Evolutionary conservation across 768 basidiomycete species (phyloP).

Genomic region (Lyophyllum decastes): DNA sequence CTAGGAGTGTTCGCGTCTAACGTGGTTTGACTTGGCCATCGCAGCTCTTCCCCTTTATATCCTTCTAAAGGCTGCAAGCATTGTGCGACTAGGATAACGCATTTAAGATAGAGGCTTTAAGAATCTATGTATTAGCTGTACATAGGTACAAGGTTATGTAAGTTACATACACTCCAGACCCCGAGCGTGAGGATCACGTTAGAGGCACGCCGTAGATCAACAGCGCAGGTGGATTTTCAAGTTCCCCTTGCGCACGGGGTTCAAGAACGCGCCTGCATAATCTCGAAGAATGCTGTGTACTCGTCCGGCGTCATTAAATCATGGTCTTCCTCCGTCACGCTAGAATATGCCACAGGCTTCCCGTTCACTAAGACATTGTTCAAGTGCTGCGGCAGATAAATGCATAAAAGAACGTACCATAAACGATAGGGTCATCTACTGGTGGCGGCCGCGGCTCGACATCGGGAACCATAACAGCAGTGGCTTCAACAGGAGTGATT

Average conservation of each 20-base stretch:
- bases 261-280: constrained; percentile 53
- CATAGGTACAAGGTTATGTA: neutral
- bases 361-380: constrained; percentile 63
- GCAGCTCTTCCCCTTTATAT: constrained; percentile 12
- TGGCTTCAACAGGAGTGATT: constrained; percentile 18
- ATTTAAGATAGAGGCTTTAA: neutral
- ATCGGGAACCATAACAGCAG: constrained; percentile 25
- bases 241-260: neutral
- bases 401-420: constrained; percentile 46
- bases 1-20: neutral
- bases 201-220: neutral
- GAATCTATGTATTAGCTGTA: neutral
- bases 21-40: neutral
- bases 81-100: neutral
- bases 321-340: constrained; percentile 90
- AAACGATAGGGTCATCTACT: constrained; percentile 64
- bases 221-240: neutral
- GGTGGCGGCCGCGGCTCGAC: constrained; percentile 17
- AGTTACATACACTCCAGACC: neutral
- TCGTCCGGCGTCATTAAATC: constrained; percentile 94
- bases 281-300: constrained; percentile 79
- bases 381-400: neutral
- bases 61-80: constrained; percentile 9
- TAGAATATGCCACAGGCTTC: constrained; percentile 66
- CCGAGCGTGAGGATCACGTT: neutral